phyloP scores from a whole-genome alignment of 495 filamentous ascomycete species.

The Mytilinidion resinicola region DNA sequence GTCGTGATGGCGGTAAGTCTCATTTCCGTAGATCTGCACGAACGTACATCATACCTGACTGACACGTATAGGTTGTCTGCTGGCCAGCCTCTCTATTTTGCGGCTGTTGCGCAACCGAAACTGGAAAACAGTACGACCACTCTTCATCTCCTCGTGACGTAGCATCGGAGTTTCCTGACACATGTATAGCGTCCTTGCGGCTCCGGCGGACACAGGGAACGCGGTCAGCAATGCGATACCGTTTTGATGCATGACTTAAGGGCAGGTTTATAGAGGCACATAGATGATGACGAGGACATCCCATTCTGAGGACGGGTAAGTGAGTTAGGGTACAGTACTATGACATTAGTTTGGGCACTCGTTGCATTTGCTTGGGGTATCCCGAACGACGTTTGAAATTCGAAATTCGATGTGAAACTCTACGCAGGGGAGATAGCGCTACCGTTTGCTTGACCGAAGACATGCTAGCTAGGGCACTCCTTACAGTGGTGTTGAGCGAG shows the following conservation, averaged over 20 bases:
- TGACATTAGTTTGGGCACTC: too few species aligned
- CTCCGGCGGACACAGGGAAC: slow-evolving; percentile 51
- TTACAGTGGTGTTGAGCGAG: too few species aligned
- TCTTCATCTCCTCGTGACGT: neutral
- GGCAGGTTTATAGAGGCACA: neutral
- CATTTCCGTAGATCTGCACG: neutral
- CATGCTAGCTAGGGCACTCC: too few species aligned
- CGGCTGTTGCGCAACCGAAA: slow-evolving; percentile 52
- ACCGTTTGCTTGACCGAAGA: too few species aligned
- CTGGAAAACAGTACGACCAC: slow-evolving; percentile 47
- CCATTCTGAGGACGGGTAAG: neutral
- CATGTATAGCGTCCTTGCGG: slow-evolving; percentile 44
- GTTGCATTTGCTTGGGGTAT: too few species aligned
- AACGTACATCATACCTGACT: slow-evolving; percentile 10
- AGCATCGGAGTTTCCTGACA: neutral
- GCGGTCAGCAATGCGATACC: slow-evolving; percentile 51
- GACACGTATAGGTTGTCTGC: slow-evolving; percentile 44
- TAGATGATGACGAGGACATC: slow-evolving; percentile 5
- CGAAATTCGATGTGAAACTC: too few species aligned
- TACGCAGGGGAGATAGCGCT: too few species aligned
- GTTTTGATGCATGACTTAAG: slow-evolving; percentile 33
- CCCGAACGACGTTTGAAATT: too few species aligned
- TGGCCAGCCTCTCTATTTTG: slow-evolving; percentile 56
- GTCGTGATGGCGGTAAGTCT: slow-evolving; percentile 48
- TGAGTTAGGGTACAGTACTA: neutral